Evolutionary conservation across 2,329 filamentous ascomycete species (phyloP), one percentile per base, ranked within the genome.

Genomic region (Tricladium varicosporioides): DNA sequence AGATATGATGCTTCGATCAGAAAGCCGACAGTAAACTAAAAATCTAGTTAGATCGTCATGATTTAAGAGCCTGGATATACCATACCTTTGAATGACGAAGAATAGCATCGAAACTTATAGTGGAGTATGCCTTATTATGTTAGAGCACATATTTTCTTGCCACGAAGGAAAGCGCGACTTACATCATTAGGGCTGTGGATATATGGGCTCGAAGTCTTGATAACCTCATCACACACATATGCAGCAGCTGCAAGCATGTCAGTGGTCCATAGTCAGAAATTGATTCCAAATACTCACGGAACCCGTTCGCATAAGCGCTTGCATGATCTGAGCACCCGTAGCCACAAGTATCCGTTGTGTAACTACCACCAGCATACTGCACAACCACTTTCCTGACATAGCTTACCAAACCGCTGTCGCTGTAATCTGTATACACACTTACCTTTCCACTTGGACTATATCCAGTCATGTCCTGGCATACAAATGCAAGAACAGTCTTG

Each of bases 391-490:
- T 33, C 18, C 46, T 42, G 33, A 55, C 36, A 27, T 55, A 55
- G 14, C 46, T 13, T 3, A 42, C 31, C n/a, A 55, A 27, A n/a
- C 43, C 53, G 11, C 27, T 31, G 31, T 55, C 44, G 33, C 27
- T 45, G 31, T 55, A 55, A 18, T 55, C 53, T 9, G 33, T 55
- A 36, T 55, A 55, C n/a, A 55, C 47, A 7, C 11, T 18, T 15
- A 45, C 43, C 16, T 47, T 53, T 13, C 51, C 51, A 31, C 33
- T 44, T 14, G 51, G 51, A 40, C 33, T 44, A 5, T 53, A 53
- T 2, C 92, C 92, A 0, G 91, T 95, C 92, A 97, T 97, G 73
- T 97, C 93, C 74, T 97, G 93, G 76, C 96, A 91, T 51, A 97
- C 82, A 92, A 97, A 96, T 31, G 92, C 92, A 76, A 92, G 93